Evolutionary conservation across 1,284 basidiomycete species (phyloP).

Genomic region (Irpex rosettiformis): DNA sequence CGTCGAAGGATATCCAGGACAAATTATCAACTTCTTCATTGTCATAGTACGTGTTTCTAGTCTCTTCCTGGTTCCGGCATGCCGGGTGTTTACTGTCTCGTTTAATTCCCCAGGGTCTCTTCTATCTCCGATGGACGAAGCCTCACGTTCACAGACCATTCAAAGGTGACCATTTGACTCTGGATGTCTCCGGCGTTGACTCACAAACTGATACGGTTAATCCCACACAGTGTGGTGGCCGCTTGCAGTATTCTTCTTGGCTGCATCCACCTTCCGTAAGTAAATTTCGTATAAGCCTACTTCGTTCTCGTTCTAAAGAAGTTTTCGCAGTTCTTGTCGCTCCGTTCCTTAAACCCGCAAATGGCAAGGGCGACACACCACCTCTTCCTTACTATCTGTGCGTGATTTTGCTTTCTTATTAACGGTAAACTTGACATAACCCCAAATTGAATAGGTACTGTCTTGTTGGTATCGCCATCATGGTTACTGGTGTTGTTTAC

Average conservation of each 20-base stretch:
- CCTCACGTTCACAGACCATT: conserved; percentile 49
- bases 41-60: conserved; percentile 34
- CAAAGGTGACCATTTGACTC: conserved; percentile 41
- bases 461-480: conserved; percentile 50
- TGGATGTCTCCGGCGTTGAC: not conserved
- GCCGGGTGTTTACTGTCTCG: not conserved
- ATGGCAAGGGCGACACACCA: conserved; percentile 54
- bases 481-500: conserved; percentile 45
- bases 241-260: conserved; percentile 52
- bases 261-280: conserved; percentile 47
- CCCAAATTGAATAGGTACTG: conserved; percentile 39
- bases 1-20: conserved; percentile 52
- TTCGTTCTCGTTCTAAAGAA: not conserved
- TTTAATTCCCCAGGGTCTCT: conserved; percentile 40
- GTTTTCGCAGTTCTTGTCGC: conserved; percentile 42
- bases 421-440: not conserved
- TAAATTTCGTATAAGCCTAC: not conserved
- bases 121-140: conserved; percentile 51
- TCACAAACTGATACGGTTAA: conserved; percentile 1
- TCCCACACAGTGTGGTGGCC: conserved; percentile 48
- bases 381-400: conserved; percentile 58
- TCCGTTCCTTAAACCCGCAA: conserved; percentile 53
- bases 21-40: conserved; percentile 56
- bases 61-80: not conserved
- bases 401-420: conserved; percentile 16